phyloP scores from a whole-genome alignment of 2,329 filamentous ascomycete genomes.

The Penicillium sp. region DNA sequence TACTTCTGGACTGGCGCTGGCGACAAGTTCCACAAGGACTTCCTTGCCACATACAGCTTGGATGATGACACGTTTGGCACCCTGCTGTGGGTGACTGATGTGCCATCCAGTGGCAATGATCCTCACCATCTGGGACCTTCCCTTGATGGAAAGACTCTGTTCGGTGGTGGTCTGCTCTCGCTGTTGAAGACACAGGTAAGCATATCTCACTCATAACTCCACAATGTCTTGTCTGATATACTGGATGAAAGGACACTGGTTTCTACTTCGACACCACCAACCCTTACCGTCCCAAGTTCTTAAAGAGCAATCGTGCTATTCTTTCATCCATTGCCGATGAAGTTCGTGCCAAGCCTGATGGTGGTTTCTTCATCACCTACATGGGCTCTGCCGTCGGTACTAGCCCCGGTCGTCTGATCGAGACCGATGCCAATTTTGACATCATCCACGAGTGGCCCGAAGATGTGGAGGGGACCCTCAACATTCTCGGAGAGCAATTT shows the following conservation, averaged over 20 bases:
- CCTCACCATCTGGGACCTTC: conserved; percentile 63
- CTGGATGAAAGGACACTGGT: conserved; percentile 55
- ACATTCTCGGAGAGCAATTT: conserved; percentile 64
- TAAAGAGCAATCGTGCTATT: conserved; percentile 63
- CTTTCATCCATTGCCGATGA: conserved; percentile 65
- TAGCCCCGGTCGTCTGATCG: conserved; percentile 62
- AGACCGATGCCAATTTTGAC: conserved; percentile 62
- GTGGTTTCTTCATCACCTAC: conserved; percentile 64
- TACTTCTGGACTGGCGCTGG: conserved; percentile 67
- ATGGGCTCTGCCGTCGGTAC: conserved; percentile 64
- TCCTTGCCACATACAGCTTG: conserved; percentile 61
- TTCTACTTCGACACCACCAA: conserved; percentile 65
- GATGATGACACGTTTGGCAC: conserved; percentile 67
- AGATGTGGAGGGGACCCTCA: conserved; percentile 57
- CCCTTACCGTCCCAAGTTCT: conserved; percentile 62
- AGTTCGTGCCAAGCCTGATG: conserved; percentile 65
- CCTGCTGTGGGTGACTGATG: conserved; percentile 61
- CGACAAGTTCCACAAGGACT: conserved; percentile 63
- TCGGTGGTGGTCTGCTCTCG: conserved; percentile 62
- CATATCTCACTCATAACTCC: neutral
- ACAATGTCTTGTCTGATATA: neutral
- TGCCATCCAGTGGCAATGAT: conserved; percentile 62
- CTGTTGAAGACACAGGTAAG: conserved; percentile 58
- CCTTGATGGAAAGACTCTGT: conserved; percentile 60
- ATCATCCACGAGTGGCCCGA: conserved; percentile 67